Percentiles rank a stretch among this genome's conserved stretches.
These are phyloP conservation scores for Mayamaea pseudoterrestris DNA, from an alignment of 108 stramenopile genomes.

Conservation along the genomic window DNA sequence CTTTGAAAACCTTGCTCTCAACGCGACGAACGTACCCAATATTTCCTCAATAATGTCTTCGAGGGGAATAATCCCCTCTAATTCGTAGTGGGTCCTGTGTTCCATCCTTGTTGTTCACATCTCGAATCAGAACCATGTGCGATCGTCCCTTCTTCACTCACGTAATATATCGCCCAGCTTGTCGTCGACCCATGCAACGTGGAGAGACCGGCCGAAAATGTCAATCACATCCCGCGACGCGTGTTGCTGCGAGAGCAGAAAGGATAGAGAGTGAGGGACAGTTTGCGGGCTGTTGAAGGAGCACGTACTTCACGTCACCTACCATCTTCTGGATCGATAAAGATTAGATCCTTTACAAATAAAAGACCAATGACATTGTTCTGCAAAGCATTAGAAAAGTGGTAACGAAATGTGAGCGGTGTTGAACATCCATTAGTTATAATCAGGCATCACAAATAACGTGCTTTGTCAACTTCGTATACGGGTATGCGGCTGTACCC, in stretches of 20 bases:
- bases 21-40: too few relatives aligned
- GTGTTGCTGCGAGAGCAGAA: too few relatives aligned
- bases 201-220: constrained; percentile 85
- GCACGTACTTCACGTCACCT: too few relatives aligned
- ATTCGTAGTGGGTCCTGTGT: constrained; percentile 79
- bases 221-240: constrained; percentile 81
- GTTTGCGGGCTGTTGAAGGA: too few relatives aligned
- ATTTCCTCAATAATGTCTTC: constrained; percentile 95
- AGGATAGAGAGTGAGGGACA: too few relatives aligned
- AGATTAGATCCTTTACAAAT: constrained; percentile 97
- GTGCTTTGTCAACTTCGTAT: constrained; percentile 53
- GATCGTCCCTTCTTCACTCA: constrained; percentile 74
- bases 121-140: constrained; percentile 92
- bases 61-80: constrained; percentile 95
- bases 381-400: constrained; percentile 3
- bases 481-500: constrained; percentile 92
- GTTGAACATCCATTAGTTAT: too few relatives aligned
- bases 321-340: constrained; percentile 94
- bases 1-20: too few relatives aligned
- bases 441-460: too few relatives aligned
- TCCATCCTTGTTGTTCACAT: constrained; percentile 75
- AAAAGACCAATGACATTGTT: constrained; percentile 91
- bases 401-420: too few relatives aligned
- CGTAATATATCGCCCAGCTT: constrained; percentile 83
- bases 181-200: constrained; percentile 81